phyloP scores from a whole-genome alignment of 108 stramenopile genomes.

The Asterionellopsis glacialis region DNA sequence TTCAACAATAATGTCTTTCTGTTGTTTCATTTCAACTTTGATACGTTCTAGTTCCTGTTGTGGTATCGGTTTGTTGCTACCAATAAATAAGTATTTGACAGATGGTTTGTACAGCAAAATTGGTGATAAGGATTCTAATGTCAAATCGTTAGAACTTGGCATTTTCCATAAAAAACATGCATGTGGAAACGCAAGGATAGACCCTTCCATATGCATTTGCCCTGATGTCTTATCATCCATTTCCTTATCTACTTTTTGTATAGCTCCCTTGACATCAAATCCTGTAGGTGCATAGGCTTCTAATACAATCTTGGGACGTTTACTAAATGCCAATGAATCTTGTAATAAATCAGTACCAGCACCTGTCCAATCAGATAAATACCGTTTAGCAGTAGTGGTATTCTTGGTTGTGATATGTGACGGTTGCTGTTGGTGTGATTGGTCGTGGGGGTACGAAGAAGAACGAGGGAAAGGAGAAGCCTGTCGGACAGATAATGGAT shows the following conservation, averaged over 20 bases:
- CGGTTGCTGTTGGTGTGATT: neutral
- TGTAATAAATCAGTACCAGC: conserved; percentile 55
- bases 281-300: conserved; percentile 52
- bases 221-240: conserved; percentile 21
- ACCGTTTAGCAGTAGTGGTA: neutral
- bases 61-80: conserved; percentile 38
- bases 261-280: conserved; percentile 53
- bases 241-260: conserved; percentile 36
- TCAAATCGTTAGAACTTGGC: conserved; percentile 30
- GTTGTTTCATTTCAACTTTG: conserved; percentile 23
- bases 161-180: conserved; percentile 70
- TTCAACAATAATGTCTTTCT: conserved; percentile 50
- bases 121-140: conserved; percentile 53
- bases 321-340: conserved; percentile 38
- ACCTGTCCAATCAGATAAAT: conserved; percentile 28
- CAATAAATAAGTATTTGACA: conserved; percentile 73
- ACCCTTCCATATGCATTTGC: conserved; percentile 60
- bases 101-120: conserved; percentile 38
- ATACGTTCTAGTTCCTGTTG: conserved; percentile 47
- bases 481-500: too few relatives aligned
- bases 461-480: too few relatives aligned
- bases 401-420: too few relatives aligned
- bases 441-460: neutral
- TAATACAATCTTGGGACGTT: conserved; percentile 39
- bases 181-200: conserved; percentile 58